Evolutionary conservation across 2,329 filamentous ascomycete genomes (phyloP), one percentile per base, ranked within the genome.

Genomic region (Phialemoniopsis sp.): DNA sequence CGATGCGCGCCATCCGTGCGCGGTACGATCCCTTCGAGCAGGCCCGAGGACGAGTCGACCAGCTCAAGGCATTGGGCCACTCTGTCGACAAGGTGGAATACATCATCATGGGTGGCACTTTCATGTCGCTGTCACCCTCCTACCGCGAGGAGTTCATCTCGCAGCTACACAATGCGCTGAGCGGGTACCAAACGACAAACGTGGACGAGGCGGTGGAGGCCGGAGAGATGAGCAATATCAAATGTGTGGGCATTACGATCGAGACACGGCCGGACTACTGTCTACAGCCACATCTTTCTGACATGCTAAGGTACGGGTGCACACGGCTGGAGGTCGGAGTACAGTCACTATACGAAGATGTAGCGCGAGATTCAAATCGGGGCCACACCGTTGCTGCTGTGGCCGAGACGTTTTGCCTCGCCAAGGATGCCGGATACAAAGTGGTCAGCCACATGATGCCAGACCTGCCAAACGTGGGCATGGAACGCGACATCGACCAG

Each of bases 371-470:
- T 65, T 96, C 93, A 1, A 98, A 98, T 63, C 80, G 93, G 56
- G 93, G 93, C 0, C 93, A 98, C 62, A 98, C 93, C 0, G 93
- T 98, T 17, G 89, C 89, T 7, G 80, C 94, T 1, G 93, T 98
- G 1, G 91, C 89, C 21, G 90, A 98, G 64, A 98, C 93, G 0
- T 98, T 98, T 60, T 94, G 87, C 50, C 73, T 96, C n/a, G 82
- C 93, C 47, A 98, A 98, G 64, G 94, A 98, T 61, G 89, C 94
- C 6, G 93, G 93, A 1, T 98, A 95, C 76, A 98, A 98, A 63
- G 93, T 98, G 1, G 93, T 98, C 46, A 95, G 88, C 50, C 93
- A 98, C 66, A 98, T 98, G 93, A 98, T 98, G 93, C 93, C 93
- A 2, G 93, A 98, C 59, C 67, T 98, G 35, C 93, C 93, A 4